Conservation (phyloP, 1,284 basidiomycete species). For the Trichosporon sp. region DNA sequence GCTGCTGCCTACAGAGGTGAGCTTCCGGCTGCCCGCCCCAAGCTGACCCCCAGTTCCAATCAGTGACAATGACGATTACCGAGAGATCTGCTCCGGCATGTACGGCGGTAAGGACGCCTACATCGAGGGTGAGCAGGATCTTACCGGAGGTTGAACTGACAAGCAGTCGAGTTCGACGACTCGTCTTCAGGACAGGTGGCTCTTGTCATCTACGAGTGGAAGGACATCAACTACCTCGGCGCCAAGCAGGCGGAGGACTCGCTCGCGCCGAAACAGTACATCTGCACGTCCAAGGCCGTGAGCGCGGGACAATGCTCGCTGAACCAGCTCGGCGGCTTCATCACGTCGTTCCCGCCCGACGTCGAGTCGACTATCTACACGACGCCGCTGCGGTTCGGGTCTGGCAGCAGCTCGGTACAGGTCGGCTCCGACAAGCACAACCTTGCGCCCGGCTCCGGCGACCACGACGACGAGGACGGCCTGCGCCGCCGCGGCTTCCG, state of each 20-base stretch:
- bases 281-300: slow-evolving; percentile 59
- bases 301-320: slow-evolving; percentile 64
- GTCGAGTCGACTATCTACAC: slow-evolving; percentile 59
- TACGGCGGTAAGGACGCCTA: slow-evolving; percentile 72
- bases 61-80: slow-evolving; percentile 57
- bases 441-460: not conserved
- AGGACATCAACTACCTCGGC: slow-evolving; percentile 77
- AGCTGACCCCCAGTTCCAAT: slow-evolving; percentile 36
- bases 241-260: slow-evolving; percentile 44
- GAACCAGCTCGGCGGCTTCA: slow-evolving; percentile 74
- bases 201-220: slow-evolving; percentile 93
- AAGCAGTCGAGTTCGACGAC: slow-evolving; percentile 71
- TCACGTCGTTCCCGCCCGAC: slow-evolving; percentile 63
- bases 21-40: not conserved
- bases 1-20: slow-evolving; percentile 16
- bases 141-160: slow-evolving; percentile 4
- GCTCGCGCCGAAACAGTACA: slow-evolving; percentile 60
- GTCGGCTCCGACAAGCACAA: not conserved
- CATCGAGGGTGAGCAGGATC: slow-evolving; percentile 68
- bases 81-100: slow-evolving; percentile 94
- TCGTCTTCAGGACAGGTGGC: slow-evolving; percentile 80
- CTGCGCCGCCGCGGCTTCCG: not conserved
- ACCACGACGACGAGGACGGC: slow-evolving; percentile 9
- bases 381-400: slow-evolving; percentile 41
- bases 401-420: not conserved